Conservation (phyloP, 345 rosid species). For the Moricandia moricandioides region DNA sequence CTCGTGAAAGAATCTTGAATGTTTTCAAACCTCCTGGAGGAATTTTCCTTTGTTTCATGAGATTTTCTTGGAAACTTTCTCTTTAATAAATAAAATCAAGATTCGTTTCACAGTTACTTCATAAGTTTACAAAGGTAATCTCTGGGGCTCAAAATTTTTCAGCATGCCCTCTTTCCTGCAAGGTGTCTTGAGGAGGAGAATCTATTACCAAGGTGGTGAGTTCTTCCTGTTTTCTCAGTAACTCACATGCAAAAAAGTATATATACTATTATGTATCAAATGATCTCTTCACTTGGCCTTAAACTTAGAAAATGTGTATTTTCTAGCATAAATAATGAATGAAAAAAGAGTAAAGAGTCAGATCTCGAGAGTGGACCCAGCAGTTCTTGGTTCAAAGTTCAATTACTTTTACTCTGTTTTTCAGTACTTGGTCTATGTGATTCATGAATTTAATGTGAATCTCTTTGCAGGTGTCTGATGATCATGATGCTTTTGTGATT, state of each 20-base stretch:
- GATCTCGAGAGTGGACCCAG: conserved; percentile 8
- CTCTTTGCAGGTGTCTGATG: conserved; percentile 25
- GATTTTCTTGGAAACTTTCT: conserved; percentile 18
- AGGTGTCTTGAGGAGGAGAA: conserved; percentile 20
- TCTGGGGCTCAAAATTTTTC: not conserved
- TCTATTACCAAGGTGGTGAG: conserved; percentile 13
- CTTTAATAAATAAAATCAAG: not conserved
- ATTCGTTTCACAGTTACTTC: conserved; percentile 29
- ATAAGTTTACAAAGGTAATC: not conserved
- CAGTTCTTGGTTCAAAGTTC: conserved; percentile 2
- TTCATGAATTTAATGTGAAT: conserved; percentile 25
- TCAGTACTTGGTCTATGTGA: not conserved
- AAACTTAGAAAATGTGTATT: not conserved
- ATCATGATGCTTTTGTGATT: conserved; percentile 16
- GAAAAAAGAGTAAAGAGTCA: not conserved
- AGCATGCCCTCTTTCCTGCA: conserved; percentile 13
- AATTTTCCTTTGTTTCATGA: conserved; percentile 1
- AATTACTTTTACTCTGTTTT: not conserved
- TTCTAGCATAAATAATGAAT: not conserved
- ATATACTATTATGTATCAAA: not conserved
- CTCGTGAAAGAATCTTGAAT: conserved; percentile 29
- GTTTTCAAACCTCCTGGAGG: conserved; percentile 21
- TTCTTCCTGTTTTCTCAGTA: conserved; percentile 15
- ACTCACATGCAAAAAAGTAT: conserved; percentile 25
- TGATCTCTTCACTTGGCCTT: not conserved